phyloP scores from a whole-genome alignment of 202 grass and related monocot species.

The Schoenoplectus triqueter region DNA sequence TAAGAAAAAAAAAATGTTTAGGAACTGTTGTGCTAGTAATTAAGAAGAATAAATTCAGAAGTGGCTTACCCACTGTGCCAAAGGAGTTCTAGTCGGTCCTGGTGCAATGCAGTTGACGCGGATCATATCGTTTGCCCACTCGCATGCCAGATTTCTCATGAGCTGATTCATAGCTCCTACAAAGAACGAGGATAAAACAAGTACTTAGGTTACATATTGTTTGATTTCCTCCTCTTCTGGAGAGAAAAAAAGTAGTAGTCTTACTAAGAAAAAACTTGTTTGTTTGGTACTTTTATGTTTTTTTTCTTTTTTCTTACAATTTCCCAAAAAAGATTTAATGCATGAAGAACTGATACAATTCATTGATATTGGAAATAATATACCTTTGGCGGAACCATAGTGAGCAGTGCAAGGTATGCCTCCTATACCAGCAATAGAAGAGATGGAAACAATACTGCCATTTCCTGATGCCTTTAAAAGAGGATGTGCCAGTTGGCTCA shows the following conservation, averaged over 20 bases:
- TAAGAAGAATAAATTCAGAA: neutral
- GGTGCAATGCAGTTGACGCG: conserved; percentile 43
- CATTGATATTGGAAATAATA: neutral
- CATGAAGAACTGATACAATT: no score
- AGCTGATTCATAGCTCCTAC: conserved; percentile 43
- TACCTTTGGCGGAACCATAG: conserved; percentile 57
- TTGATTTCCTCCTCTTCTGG: no score
- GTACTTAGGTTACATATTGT: neutral
- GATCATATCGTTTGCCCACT: conserved; percentile 47
- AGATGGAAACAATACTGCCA: conserved; percentile 52
- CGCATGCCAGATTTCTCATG: conserved; percentile 36
- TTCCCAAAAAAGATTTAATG: neutral
- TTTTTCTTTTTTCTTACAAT: neutral
- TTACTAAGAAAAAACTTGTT: neutral
- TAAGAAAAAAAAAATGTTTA: no score
- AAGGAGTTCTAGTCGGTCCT: neutral
- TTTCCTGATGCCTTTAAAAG: conserved; percentile 42
- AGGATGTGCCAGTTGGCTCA: conserved; percentile 61
- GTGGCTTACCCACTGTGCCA: neutral
- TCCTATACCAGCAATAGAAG: conserved; percentile 43
- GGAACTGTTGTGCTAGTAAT: no score
- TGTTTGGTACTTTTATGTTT: neutral
- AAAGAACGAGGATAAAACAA: neutral
- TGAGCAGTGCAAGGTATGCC: conserved; percentile 38
- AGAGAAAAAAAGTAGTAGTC: no score